Evolutionary conservation across 495 filamentous ascomycete species (phyloP), one percentile per base, ranked within the genome.

Genomic region (Tirmania nivea): DNA sequence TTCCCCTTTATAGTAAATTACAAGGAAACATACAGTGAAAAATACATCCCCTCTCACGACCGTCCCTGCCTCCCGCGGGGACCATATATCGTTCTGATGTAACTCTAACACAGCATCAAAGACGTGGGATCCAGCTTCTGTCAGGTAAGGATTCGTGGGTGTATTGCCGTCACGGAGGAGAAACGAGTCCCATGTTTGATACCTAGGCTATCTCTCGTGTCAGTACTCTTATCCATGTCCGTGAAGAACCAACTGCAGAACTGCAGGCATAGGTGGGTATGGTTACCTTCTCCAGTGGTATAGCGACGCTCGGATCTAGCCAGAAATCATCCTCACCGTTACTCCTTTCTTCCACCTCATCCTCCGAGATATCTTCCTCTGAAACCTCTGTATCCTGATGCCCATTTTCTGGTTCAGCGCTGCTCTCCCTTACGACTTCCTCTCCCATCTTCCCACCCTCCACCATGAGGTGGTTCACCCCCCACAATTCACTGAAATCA

Each of bases 121-220:
- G 2, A 76, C 75, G 19, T 65, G 66, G 2, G 83, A 70, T 0
- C 86, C 83, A 11, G 81, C 78, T 64, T 95, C 89, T 3, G 78
- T 84, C 35, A 94, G 71, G 55, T 89, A 88, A 42, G 75, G 67
- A 16, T 78, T 75, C 25, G 63, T 0, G 64, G 68, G 53, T 77
- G 73, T 14, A 58, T 58, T 53, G 56, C 57, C 52, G 42, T 65
- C 58, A 10, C 59, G 59, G 42, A 74, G 55, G 10, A 73, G 67
- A 62, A 83, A 88, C 2, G 59, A 71, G 54, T 92, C 84, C 87
- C 86, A 94, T 20, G 77, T 83, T 57, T 69, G 78, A 56, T 74
- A 75, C 49, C 72, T 69, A 31, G 69, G 63, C 25, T 65, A 8
- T 2, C 12, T 8, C 25, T 31, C 25, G 7, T 31, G 25, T 31